Evolutionary conservation across 352 stramenopile genomes (phyloP), one percentile per base, ranked within the genome.

Genomic region (Globisporangium sylvaticum): DNA sequence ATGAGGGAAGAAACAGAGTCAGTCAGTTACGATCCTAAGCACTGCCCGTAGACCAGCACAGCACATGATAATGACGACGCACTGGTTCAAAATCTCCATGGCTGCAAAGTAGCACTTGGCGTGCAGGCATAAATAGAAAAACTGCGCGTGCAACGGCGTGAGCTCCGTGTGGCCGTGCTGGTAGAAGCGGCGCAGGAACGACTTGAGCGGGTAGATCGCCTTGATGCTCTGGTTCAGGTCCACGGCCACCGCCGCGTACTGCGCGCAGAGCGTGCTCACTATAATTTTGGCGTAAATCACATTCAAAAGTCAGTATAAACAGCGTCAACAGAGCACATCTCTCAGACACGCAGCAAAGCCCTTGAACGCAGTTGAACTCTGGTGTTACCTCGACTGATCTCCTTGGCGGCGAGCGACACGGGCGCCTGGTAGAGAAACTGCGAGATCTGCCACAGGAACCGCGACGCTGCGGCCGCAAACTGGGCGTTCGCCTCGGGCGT

Each of bases 91-190:
- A 20, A 92, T 78, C 56, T 91, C 78, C 67, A 79, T 78, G 8
- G 84, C 83, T 15, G 86, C 83, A 37, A 77, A 77, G 77, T 94
- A 96, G 70, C 79, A 89, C 75, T 93, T 94, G 70, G 84, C 74
- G 42, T 89, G 72, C 31, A 94, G 75, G 65, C 86, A 94, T 68
- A 93, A 81, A 77, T 91, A 89, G 50, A 92, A 81, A 68, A 92
- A 92, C 20, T 84, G 73, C 12, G 66, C 79, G 64, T 94, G 88
- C 24, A 92, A 55, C 24, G 84, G 79, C 39, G 84, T 94, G 56
- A 95, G 66, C 59, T 71, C 66, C 22, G 70, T 77, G 66, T 88
- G 64, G 48, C 76, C 79, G 48, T 91, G 78, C 59, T 80, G 62
- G 68, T 87, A 70, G 64, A 91, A 87, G 66, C 83, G 81, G 5